These are phyloP conservation scores for Schwanniomyces sp. DNA, from an alignment of 805 yeast species.

Conservation along the genomic window DNA sequence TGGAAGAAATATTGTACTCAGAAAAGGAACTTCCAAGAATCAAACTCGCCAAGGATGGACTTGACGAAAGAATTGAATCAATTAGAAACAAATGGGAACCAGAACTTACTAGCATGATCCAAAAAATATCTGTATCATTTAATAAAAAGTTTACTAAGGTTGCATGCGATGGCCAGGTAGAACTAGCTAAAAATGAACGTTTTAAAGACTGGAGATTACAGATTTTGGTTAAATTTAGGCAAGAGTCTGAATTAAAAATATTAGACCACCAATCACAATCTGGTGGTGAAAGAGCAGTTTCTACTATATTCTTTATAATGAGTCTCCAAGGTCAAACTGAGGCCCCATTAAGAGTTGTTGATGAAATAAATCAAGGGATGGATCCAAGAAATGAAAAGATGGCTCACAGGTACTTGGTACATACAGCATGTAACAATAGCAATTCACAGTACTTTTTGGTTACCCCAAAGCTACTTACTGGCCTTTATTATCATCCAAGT, in stretches of 20 bases:
- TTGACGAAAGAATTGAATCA: conserved; percentile 35
- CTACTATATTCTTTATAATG: conserved; percentile 87
- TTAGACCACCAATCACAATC: conserved; percentile 89
- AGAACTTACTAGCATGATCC: conserved; percentile 52
- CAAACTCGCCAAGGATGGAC: conserved; percentile 17
- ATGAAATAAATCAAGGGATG: conserved; percentile 99
- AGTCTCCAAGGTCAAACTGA: conserved; percentile 84
- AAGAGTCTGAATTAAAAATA: conserved; percentile 63
- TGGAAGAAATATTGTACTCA: conserved; percentile 31
- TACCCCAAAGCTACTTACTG: conserved; percentile 86
- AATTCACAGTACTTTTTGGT: conserved; percentile 85
- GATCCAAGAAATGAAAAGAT: conserved; percentile 87
- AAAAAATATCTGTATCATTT: conserved; percentile 62
- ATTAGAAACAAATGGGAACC: conserved; percentile 60
- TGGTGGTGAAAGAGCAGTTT: conserved; percentile 97
- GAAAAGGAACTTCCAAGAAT: conserved; percentile 40
- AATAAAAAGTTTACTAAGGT: conserved; percentile 65
- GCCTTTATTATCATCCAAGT: conserved; percentile 69
- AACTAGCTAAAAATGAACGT: conserved; percentile 51
- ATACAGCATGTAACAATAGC: conserved; percentile 63
- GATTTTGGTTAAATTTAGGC: conserved; percentile 83
- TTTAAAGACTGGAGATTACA: conserved; percentile 80
- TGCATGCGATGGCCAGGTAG: conserved; percentile 86
- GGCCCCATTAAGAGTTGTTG: conserved; percentile 93
- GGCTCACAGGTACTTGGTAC: conserved; percentile 83